Conservation (phyloP, 176 grass and related monocot genomes). For the Oryza glaberrima region DNA sequence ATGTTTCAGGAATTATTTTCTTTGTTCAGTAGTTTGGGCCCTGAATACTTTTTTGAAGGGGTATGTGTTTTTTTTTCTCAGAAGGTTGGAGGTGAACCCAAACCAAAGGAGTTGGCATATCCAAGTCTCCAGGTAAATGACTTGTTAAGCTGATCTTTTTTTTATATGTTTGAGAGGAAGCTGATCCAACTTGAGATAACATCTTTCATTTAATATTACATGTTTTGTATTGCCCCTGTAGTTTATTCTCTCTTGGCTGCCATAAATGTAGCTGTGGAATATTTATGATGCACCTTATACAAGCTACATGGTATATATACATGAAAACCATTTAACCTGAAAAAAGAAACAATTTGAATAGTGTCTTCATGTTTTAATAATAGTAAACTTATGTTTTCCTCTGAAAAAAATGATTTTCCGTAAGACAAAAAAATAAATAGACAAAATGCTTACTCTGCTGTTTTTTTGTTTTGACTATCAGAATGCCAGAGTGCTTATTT, state of each 20-base stretch:
- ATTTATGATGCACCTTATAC: neutral
- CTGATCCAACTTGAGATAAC: neutral
- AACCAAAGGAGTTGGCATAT: constrained; percentile 60
- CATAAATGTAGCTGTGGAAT: neutral
- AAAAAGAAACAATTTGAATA: neutral
- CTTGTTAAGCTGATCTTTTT: neutral
- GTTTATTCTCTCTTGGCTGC: neutral
- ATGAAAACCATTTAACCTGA: neutral
- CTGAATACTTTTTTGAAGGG: neutral
- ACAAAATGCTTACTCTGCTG: neutral
- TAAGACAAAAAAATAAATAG: neutral
- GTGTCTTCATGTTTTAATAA: constrained; percentile 6
- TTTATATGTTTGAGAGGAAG: neutral
- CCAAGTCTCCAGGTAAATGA: constrained; percentile 72
- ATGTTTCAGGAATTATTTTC: neutral
- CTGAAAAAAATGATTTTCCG: neutral
- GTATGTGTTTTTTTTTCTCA: constrained; percentile 43
- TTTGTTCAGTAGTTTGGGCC: neutral
- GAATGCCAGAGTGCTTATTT: neutral
- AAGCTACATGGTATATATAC: neutral
- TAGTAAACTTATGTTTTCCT: neutral
- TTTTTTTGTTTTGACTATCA: neutral
- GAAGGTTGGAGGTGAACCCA: constrained; percentile 55
- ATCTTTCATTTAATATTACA: neutral
- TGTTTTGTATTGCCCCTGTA: constrained; percentile 28